Evolutionary conservation across 441 rosid species (phyloP).

Genomic region (Adansonia grandidieri): DNA sequence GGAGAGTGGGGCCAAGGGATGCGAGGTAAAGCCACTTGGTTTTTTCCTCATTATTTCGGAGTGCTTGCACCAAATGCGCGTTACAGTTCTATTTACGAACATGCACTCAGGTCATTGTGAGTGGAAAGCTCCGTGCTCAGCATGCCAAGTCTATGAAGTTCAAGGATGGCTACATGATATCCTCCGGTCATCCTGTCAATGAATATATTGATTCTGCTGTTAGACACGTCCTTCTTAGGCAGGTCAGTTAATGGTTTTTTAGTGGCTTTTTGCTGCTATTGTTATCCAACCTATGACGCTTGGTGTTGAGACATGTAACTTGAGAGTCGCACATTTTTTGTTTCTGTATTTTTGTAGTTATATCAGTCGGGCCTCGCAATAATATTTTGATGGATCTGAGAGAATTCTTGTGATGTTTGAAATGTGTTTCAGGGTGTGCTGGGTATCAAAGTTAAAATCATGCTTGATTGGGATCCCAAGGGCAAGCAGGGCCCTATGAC

Average conservation of each 20-base stretch:
- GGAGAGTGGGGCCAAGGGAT: slow-evolving; percentile 81
- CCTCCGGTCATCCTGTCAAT: slow-evolving; percentile 73
- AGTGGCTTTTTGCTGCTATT: too few relatives aligned
- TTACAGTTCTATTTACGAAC: not conserved
- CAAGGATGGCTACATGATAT: slow-evolving; percentile 82
- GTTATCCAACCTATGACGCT: too few relatives aligned
- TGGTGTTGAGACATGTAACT: too few relatives aligned
- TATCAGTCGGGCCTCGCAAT: too few relatives aligned
- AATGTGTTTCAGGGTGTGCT: slow-evolving; percentile 57
- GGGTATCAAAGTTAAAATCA: slow-evolving; percentile 76
- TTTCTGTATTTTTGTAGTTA: too few relatives aligned
- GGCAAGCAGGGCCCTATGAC: slow-evolving; percentile 69
- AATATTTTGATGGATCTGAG: too few relatives aligned
- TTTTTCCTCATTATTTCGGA: not conserved
- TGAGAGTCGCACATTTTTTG: too few relatives aligned
- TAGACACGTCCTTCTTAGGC: slow-evolving; percentile 65
- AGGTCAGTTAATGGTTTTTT: slow-evolving; percentile 35
- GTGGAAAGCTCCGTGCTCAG: slow-evolving; percentile 64
- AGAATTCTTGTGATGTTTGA: too few relatives aligned
- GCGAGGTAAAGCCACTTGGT: slow-evolving; percentile 50
- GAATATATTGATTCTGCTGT: slow-evolving; percentile 76
- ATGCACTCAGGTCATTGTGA: slow-evolving; percentile 54
- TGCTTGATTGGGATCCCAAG: slow-evolving; percentile 78
- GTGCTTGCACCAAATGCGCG: too few relatives aligned
- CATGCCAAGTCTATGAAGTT: slow-evolving; percentile 81